Conservation (phyloP, 495 filamentous ascomycete species). For the Aspergillus indologenus region DNA sequence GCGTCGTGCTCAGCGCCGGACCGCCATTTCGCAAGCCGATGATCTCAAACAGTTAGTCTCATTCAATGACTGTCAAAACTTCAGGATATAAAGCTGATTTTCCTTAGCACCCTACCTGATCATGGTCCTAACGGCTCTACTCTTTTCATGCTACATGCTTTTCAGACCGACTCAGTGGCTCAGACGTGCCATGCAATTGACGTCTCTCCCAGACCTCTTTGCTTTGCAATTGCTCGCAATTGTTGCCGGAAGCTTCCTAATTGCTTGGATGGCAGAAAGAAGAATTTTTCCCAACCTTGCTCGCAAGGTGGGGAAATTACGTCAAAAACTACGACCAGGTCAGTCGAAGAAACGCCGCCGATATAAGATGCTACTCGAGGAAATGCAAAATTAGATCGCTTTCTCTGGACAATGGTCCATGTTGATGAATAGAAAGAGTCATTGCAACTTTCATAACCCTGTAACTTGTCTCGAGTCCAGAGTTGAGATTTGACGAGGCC, state of each 20-base stretch:
- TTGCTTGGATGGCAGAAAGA: conserved; percentile 69
- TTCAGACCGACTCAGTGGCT: conserved; percentile 68
- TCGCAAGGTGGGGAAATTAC: conserved; percentile 59
- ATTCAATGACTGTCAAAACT: background rate
- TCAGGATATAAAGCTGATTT: conserved; percentile 16
- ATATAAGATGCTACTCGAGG: conserved; percentile 78
- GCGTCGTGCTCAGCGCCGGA: conserved; percentile 84
- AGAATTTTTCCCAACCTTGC: conserved; percentile 67
- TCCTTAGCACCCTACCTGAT: conserved; percentile 71
- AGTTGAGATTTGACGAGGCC: background rate
- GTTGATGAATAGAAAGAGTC: background rate
- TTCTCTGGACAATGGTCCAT: background rate
- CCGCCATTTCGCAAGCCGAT: conserved; percentile 83
- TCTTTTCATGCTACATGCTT: conserved; percentile 72
- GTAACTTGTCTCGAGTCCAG: background rate
- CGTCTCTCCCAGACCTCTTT: conserved; percentile 66
- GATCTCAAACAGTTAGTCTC: conserved; percentile 66
- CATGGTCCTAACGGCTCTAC: conserved; percentile 65
- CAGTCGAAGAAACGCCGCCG: conserved; percentile 73
- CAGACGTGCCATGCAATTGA: conserved; percentile 77
- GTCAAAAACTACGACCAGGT: conserved; percentile 51
- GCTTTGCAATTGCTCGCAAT: conserved; percentile 66
- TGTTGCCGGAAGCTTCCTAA: conserved; percentile 60
- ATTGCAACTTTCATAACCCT: too few relatives aligned
- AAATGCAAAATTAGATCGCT: conserved; percentile 46